phyloP scores from a whole-genome alignment of 192 early-diverging fungal species.

The Coemansia sp. region DNA sequence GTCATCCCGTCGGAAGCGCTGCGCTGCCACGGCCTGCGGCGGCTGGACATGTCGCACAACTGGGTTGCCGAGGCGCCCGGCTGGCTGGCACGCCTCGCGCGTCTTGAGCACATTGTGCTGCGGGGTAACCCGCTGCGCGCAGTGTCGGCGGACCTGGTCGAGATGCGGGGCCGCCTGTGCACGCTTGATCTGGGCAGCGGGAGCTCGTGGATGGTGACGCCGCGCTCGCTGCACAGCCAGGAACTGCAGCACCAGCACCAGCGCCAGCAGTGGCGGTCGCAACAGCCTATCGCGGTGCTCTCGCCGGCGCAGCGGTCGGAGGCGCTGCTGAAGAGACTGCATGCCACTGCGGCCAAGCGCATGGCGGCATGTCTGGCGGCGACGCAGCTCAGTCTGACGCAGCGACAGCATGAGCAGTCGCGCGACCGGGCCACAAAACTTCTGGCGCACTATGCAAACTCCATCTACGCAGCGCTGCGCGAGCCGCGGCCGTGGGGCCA shows the following conservation, averaged over 20 bases:
- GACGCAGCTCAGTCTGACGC: slow-evolving; percentile 27
- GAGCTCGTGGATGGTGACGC: slow-evolving; percentile 24
- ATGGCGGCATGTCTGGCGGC: slow-evolving; percentile 38
- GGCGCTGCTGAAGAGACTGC: slow-evolving; percentile 21
- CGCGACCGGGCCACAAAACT: slow-evolving; percentile 32
- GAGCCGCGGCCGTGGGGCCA: slow-evolving; percentile 48
- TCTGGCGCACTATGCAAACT: slow-evolving; percentile 26
- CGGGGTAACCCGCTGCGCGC: slow-evolving; percentile 37
- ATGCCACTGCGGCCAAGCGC: slow-evolving; percentile 25
- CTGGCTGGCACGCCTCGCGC: slow-evolving; percentile 27
- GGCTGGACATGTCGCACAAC: slow-evolving; percentile 52
- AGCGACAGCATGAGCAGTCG: slow-evolving; percentile 42
- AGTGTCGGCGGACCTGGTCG: slow-evolving; percentile 41
- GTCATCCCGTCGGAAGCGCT: slow-evolving; percentile 15
- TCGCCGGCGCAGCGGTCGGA: slow-evolving; percentile 14
- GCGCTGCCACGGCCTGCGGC: slow-evolving; percentile 23
- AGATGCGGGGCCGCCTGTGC: slow-evolving; percentile 41
- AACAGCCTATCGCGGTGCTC: slow-evolving; percentile 14
- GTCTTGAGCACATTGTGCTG: slow-evolving; percentile 34
- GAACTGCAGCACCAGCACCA: no score
- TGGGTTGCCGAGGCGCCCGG: slow-evolving; percentile 39
- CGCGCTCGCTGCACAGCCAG: slow-evolving; percentile 12
- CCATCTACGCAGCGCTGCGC: slow-evolving; percentile 31
- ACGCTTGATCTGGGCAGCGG: slow-evolving; percentile 33
- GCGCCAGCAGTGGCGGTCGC: no score